These are phyloP conservation scores for Solanum hybrid DNA, from an alignment of 305 asterid species.

Conservation along the genomic window DNA sequence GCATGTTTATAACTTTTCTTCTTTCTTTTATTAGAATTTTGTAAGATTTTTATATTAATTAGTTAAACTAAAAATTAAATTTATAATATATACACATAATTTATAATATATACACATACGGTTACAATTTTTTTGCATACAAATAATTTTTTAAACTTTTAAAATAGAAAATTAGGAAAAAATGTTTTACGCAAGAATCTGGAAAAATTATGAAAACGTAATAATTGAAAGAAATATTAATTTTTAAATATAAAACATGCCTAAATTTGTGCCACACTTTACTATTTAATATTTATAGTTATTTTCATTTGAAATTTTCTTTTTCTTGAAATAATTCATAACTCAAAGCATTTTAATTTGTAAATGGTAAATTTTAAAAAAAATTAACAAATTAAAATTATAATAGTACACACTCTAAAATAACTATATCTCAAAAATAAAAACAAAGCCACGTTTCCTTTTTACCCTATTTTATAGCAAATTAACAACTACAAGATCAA, in stretches of 20 bases:
- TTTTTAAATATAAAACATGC: neutral
- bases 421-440: neutral
- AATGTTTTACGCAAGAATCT: neutral
- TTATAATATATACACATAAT: too few species aligned
- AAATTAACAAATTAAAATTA: too few species aligned
- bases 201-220: neutral
- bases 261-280: neutral
- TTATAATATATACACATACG: too few species aligned
- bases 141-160: neutral
- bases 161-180: too few species aligned
- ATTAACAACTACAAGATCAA: too few species aligned
- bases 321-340: too few species aligned
- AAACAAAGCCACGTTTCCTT: too few species aligned
- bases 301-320: too few species aligned
- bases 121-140: neutral
- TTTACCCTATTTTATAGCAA: too few species aligned
- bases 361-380: too few species aligned
- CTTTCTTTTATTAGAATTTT: neutral
- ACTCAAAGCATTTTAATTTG: neutral
- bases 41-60: neutral
- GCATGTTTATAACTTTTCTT: neutral
- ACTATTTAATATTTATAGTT: neutral
- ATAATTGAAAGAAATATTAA: too few species aligned
- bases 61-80: too few species aligned
- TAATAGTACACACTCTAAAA: neutral